Conservation (phyloP, 257 asterid species). For the Handroanthus guayacan region DNA sequence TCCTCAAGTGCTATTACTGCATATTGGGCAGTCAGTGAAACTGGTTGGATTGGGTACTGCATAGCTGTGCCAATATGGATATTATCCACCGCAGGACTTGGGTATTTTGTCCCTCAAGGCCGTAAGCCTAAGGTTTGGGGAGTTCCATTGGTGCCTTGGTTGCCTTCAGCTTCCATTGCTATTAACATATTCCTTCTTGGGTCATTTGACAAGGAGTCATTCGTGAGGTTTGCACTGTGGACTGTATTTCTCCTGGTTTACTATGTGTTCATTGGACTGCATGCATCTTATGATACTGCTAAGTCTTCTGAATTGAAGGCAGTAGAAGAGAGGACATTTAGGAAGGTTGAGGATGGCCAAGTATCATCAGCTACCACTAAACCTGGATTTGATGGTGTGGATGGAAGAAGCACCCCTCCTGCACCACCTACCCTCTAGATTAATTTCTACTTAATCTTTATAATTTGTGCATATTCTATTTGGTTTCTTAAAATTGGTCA, state of each 20-base stretch:
- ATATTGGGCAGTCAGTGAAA: constrained; percentile 54
- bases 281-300: constrained; percentile 72
- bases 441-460: too few relatives aligned
- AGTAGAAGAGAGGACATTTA: constrained; percentile 19
- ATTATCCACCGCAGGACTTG: constrained; percentile 48
- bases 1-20: constrained; percentile 55
- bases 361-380: background rate
- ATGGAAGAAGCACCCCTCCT: background rate
- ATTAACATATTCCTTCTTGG: constrained; percentile 71
- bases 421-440: too few relatives aligned
- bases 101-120: constrained; percentile 53
- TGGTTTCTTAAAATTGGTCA: too few relatives aligned
- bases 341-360: constrained; percentile 51
- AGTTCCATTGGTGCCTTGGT: constrained; percentile 74
- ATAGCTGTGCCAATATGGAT: constrained; percentile 56
- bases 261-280: constrained; percentile 63
- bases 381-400: constrained; percentile 14
- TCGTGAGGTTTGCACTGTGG: constrained; percentile 58
- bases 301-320: constrained; percentile 40
- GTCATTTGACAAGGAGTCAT: constrained; percentile 56
- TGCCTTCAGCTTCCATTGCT: constrained; percentile 65
- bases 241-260: constrained; percentile 50
- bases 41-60: constrained; percentile 61
- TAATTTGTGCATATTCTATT: too few relatives aligned
- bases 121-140: constrained; percentile 68